These are phyloP conservation scores for Claviceps sp. DNA, from an alignment of 2,329 filamentous ascomycete genomes.

Conservation along the genomic window DNA sequence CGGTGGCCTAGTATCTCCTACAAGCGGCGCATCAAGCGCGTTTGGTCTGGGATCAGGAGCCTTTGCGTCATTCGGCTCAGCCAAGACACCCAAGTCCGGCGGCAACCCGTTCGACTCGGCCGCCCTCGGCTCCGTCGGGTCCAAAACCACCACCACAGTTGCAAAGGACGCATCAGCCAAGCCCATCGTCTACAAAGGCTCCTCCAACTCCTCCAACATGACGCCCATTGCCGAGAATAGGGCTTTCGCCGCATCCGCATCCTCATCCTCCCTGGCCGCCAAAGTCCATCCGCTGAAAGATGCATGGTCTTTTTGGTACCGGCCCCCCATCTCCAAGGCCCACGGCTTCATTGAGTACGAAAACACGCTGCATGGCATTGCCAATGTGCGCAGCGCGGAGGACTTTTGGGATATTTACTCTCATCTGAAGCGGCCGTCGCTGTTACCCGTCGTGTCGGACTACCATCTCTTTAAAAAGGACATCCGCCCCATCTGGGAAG, in stretches of 20 bases:
- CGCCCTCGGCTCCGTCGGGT: constrained; percentile 30
- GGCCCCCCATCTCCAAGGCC: constrained; percentile 91
- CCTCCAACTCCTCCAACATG: constrained; percentile 23
- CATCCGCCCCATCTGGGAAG: constrained; percentile 95
- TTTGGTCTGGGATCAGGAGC: constrained; percentile 92
- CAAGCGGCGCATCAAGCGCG: constrained; percentile 62
- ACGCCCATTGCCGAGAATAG: constrained; percentile 32
- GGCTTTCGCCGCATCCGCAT: constrained; percentile 5
- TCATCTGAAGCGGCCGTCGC: constrained; percentile 80
- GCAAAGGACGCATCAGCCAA: constrained; percentile 19
- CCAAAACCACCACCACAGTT: constrained; percentile 17
- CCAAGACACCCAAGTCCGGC: constrained; percentile 77
- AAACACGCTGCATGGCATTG: constrained; percentile 83
- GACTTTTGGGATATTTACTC: constrained; percentile 84
- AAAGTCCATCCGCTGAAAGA: constrained; percentile 53
- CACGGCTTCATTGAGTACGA: constrained; percentile 83
- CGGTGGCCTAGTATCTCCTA: constrained; percentile 30
- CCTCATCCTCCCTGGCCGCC: constrained; percentile 24
- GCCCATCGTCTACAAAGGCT: constrained; percentile 14
- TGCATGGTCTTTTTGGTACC: constrained; percentile 94
- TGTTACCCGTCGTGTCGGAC: constrained; percentile 82
- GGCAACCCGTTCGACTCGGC: constrained; percentile 69
- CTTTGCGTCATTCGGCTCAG: constrained; percentile 74
- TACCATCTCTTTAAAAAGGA: constrained; percentile 98
- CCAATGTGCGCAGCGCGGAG: constrained; percentile 67